Conservation (phyloP, 768 basidiomycete genomes). For the Lactarius tabidus region DNA sequence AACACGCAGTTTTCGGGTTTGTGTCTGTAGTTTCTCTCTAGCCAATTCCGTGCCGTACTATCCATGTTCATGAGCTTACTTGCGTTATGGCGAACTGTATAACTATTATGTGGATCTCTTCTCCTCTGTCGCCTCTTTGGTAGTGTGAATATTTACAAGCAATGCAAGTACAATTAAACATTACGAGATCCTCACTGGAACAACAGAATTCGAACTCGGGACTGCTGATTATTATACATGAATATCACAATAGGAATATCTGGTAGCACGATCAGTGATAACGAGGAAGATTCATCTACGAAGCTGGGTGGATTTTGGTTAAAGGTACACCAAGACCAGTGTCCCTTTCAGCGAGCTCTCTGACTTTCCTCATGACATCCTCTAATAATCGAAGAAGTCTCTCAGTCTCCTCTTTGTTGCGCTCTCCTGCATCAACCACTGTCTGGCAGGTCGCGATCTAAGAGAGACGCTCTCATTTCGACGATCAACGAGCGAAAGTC, state of each 20-base stretch:
- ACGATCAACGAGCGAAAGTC: slow-evolving; percentile 13
- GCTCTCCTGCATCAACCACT: not conserved
- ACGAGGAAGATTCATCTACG: not conserved
- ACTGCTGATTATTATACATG: no score
- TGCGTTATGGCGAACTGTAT: slow-evolving; percentile 1
- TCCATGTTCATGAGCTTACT: not conserved
- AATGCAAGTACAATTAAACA: no score
- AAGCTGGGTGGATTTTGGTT: not conserved
- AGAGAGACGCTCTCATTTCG: slow-evolving; percentile 12
- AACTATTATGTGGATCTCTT: not conserved
- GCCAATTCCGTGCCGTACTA: not conserved
- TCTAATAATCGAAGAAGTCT: slow-evolving; percentile 15
- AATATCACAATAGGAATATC: no score
- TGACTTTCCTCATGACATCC: slow-evolving; percentile 17
- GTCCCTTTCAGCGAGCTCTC: not conserved
- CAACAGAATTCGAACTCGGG: no score
- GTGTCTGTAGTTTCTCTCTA: not conserved
- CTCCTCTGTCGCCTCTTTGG: not conserved
- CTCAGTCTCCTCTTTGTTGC: slow-evolving; percentile 2
- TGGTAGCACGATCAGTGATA: not conserved
- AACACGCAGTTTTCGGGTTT: not conserved
- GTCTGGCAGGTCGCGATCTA: not conserved
- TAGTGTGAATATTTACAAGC: no score
- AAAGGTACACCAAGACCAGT: not conserved
- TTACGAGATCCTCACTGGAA: no score